phyloP scores from a whole-genome alignment of 1,284 basidiomycete genomes.

The Fomitopsis palustris region DNA sequence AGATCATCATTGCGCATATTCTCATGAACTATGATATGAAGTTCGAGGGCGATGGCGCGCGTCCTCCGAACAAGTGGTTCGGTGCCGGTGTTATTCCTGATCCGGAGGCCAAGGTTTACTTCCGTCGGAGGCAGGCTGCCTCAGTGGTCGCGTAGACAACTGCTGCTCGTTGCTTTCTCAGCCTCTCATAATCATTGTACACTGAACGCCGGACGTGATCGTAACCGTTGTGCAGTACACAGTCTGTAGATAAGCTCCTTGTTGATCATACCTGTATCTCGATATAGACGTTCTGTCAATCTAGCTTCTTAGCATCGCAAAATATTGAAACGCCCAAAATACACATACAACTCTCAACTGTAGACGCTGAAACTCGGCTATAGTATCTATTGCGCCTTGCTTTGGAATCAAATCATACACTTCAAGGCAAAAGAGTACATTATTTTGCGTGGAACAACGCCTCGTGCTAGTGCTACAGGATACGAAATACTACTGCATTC shows the following conservation, averaged over 20 bases:
- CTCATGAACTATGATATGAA: constrained; percentile 45
- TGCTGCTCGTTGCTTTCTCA: too few relatives aligned
- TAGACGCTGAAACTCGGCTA: too few relatives aligned
- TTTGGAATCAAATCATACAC: too few relatives aligned
- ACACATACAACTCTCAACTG: too few relatives aligned
- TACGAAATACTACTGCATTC: background rate
- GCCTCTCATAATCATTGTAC: too few relatives aligned
- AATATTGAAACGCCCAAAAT: too few relatives aligned
- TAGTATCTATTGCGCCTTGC: too few relatives aligned
- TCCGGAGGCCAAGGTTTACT: constrained; percentile 13
- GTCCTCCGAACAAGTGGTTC: constrained; percentile 19
- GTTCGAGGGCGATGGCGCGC: constrained; percentile 25
- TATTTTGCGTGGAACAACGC: background rate
- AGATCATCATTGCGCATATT: constrained; percentile 41
- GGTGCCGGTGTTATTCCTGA: constrained; percentile 10
- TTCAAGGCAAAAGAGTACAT: too few relatives aligned
- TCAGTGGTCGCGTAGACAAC: background rate
- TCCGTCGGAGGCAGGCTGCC: constrained; percentile 14
- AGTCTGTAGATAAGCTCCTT: background rate
- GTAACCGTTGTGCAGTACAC: background rate
- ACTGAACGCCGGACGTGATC: background rate
- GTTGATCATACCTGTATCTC: background rate
- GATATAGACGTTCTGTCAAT: background rate
- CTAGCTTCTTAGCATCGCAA: background rate
- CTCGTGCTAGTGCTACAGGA: background rate